These are phyloP conservation scores for Pseudogymnoascus sp. DNA, from an alignment of 2,329 filamentous ascomycete species.

Conservation along the genomic window DNA sequence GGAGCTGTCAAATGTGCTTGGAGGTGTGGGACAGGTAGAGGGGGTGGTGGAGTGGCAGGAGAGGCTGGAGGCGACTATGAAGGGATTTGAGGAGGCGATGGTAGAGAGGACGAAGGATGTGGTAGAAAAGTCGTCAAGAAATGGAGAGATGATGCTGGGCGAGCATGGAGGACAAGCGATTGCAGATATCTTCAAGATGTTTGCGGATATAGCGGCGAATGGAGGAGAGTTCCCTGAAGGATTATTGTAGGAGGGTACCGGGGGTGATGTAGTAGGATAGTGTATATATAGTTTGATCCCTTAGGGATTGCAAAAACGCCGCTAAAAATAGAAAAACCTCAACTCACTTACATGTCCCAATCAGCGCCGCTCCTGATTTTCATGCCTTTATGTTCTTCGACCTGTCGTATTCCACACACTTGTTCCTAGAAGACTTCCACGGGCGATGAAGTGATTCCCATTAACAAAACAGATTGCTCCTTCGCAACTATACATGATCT, in stretches of 20 bases:
- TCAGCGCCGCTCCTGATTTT: neutral
- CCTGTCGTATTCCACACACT: too few relatives aligned
- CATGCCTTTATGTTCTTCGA: too few relatives aligned
- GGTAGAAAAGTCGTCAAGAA: conserved; percentile 11
- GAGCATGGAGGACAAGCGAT: conserved; percentile 4
- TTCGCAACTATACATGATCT: too few relatives aligned
- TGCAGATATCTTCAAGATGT: neutral
- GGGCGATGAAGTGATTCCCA: too few relatives aligned
- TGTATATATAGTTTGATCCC: neutral
- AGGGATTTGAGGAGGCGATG: conserved; percentile 21
- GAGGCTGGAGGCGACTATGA: conserved; percentile 16
- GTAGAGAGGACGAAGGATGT: conserved; percentile 10
- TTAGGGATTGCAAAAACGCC: neutral
- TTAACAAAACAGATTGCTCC: too few relatives aligned
- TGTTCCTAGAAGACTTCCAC: too few relatives aligned
- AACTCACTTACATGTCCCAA: neutral
- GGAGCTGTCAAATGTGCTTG: conserved; percentile 37
- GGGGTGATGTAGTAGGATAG: neutral
- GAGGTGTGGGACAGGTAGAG: conserved; percentile 20
- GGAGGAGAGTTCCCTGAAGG: neutral
- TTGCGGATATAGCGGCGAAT: neutral
- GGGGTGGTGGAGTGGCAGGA: conserved; percentile 12
- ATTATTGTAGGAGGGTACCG: neutral
- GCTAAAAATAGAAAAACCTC: neutral
- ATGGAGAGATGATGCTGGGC: conserved; percentile 12